Conservation (phyloP, 2,329 filamentous ascomycete genomes). For the Aureobasidium sp. region DNA sequence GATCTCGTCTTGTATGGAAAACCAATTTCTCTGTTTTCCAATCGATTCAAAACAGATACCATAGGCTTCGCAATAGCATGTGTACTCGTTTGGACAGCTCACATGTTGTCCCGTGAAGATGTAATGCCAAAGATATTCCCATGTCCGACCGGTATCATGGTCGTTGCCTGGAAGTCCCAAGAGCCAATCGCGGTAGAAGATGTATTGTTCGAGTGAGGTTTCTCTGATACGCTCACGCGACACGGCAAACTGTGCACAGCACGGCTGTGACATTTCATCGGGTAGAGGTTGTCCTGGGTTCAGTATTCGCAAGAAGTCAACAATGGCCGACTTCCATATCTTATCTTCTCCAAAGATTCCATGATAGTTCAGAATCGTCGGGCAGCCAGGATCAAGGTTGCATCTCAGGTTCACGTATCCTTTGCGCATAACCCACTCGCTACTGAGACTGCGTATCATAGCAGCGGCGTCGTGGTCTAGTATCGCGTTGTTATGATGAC, state of each 20-base stretch:
- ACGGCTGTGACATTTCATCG: slow-evolving; percentile 58
- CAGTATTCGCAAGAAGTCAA: background rate
- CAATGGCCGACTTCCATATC: background rate
- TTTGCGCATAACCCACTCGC: slow-evolving; percentile 54
- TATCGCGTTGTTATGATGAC: slow-evolving; percentile 65
- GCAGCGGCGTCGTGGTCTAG: slow-evolving; percentile 51
- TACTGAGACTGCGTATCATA: slow-evolving; percentile 45
- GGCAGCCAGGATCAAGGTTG: slow-evolving; percentile 58
- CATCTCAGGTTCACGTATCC: slow-evolving; percentile 63
- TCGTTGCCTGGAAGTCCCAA: slow-evolving; percentile 61
- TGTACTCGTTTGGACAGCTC: slow-evolving; percentile 57
- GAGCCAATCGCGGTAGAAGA: slow-evolving; percentile 67
- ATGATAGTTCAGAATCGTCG: slow-evolving; percentile 25
- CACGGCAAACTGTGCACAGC: slow-evolving; percentile 71
- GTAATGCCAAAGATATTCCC: slow-evolving; percentile 71
- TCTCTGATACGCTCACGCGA: slow-evolving; percentile 61
- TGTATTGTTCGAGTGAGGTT: slow-evolving; percentile 58
- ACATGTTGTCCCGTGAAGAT: slow-evolving; percentile 61
- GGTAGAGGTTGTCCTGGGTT: background rate
- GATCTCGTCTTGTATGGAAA: background rate
- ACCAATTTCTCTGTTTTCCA: background rate
- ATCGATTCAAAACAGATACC: background rate
- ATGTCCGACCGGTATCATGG: slow-evolving; percentile 64
- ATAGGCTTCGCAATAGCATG: slow-evolving; percentile 56
- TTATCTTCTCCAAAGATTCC: background rate